Evolutionary conservation across 768 basidiomycete species (phyloP), one percentile per base, ranked within the genome.

Genomic region (Mycena galopus): DNA sequence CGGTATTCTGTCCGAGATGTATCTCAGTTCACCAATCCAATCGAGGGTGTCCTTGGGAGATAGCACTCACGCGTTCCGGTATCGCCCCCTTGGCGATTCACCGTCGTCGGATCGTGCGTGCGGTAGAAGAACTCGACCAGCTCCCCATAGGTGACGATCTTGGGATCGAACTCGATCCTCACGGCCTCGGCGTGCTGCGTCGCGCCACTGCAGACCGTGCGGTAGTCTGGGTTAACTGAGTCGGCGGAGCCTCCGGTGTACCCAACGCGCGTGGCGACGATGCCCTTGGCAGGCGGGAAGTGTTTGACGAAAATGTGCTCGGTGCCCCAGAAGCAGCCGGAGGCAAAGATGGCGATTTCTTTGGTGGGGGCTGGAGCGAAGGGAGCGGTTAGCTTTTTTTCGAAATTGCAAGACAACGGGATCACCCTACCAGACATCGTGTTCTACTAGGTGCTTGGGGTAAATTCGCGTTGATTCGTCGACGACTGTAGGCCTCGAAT

Each of bases 1-100:
- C 94, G 91, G 81, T 95, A 95, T 76, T 94, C 91, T 90, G 79
- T n/a, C n/a, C n/a, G n/a, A n/a, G n/a, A n/a, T n/a, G n/a, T n/a
- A n/a, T n/a, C n/a, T n/a, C n/a, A n/a, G n/a, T n/a, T n/a, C n/a
- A n/a, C n/a, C n/a, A n/a, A n/a, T n/a, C n/a, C n/a, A n/a, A n/a
- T n/a, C n/a, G n/a, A n/a, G n/a, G n/a, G n/a, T n/a, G n/a, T n/a
- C n/a, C n/a, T n/a, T n/a, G n/a, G n/a, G n/a, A n/a, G n/a, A n/a
- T n/a, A 16, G 2, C 3, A 85, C 87, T 57, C 73, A 92, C 91
- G 92, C 39, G 88, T 88, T 29, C 93, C 92, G 5, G 72, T 74
- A 75, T 93, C 92, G 0, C 74, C 82, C 8, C 92, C 92, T 77
- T 93, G 92, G 16, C 84, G 79, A 79, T 94, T 88, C 62, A 84